Conservation (phyloP, 2,329 filamentous ascomycete species). For the Davidsoniella australis region DNA sequence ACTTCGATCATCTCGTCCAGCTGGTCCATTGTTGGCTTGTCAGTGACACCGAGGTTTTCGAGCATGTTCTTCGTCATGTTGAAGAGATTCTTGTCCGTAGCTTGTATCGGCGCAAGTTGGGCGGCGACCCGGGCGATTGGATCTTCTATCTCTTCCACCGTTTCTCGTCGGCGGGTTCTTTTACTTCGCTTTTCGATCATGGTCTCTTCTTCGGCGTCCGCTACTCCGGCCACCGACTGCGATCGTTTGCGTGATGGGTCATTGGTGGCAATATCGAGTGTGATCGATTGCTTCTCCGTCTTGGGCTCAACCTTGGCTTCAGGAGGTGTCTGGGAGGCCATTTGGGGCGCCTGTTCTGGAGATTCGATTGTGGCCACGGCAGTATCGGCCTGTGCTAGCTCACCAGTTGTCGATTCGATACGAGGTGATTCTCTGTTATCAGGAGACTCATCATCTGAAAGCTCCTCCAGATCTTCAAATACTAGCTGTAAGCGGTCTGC, state of each 20-base stretch:
- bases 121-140: conserved; percentile 33
- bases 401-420: conserved; percentile 5
- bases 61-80: conserved; percentile 37
- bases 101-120: conserved; percentile 39
- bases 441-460: conserved; percentile 8
- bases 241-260: conserved; percentile 34
- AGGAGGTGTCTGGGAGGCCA: not conserved
- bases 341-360: not conserved
- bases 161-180: conserved; percentile 43
- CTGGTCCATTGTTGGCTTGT: conserved; percentile 27
- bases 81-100: conserved; percentile 38
- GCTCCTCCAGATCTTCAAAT: conserved; percentile 4
- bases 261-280: not conserved
- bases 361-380: not conserved
- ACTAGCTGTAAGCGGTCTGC: conserved; percentile 7
- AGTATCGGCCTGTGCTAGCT: not conserved
- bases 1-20: conserved; percentile 35
- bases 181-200: conserved; percentile 46
- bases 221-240: conserved; percentile 42
- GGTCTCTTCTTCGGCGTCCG: conserved; percentile 40
- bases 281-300: too few species aligned
- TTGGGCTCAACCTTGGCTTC: not conserved
- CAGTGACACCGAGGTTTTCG: conserved; percentile 36
- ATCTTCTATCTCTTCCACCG: conserved; percentile 36
- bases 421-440: conserved; percentile 7